These are phyloP conservation scores for Plasmodium fragile DNA, from an alignment of 169 alveolate species.

Conservation along the genomic window DNA sequence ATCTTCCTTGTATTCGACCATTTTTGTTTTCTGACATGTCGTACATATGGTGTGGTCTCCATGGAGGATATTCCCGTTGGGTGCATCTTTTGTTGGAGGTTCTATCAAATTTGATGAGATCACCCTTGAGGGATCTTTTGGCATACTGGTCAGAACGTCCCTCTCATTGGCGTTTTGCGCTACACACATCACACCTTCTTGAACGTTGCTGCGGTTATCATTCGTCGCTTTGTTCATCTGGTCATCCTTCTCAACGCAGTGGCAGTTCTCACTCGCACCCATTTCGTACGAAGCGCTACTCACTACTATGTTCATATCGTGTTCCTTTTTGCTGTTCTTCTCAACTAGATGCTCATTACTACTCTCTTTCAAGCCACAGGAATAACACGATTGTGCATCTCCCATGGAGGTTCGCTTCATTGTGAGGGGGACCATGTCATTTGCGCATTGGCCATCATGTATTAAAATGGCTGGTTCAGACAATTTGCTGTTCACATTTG, in stretches of 20 bases:
- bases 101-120: background rate
- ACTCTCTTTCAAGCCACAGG: background rate
- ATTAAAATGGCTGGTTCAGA: background rate
- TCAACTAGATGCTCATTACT: background rate
- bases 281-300: background rate
- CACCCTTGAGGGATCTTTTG: background rate
- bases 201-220: background rate
- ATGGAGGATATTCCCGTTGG: background rate
- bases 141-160: background rate
- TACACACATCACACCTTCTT: background rate
- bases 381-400: background rate
- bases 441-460: background rate
- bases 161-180: background rate
- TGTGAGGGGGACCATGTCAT: background rate
- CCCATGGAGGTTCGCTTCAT: background rate
- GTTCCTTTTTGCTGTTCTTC: constrained; percentile 15
- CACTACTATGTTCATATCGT: background rate
- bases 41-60: background rate
- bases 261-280: background rate
- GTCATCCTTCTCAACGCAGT: background rate
- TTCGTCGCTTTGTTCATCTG: background rate
- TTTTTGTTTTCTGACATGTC: constrained; percentile 2
- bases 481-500: background rate
- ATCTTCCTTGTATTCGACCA: constrained; percentile 24
- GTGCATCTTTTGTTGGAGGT: background rate